These are phyloP conservation scores for Mimosa bimucronata DNA, from an alignment of 306 rosid genomes.

Conservation along the genomic window DNA sequence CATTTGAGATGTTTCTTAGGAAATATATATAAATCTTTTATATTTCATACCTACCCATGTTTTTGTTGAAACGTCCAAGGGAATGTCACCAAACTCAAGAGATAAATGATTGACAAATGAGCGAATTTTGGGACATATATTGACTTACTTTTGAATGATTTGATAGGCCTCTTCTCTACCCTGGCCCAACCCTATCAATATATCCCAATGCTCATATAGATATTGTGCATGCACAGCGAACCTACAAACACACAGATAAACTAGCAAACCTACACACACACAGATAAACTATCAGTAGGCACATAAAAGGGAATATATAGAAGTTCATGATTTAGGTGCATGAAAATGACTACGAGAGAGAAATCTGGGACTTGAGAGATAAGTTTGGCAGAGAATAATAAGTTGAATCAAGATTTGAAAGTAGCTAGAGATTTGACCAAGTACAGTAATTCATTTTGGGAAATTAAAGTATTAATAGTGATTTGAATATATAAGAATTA, in stretches of 20 bases:
- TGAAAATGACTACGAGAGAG: constrained; percentile 33
- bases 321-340: constrained; percentile 41
- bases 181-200: constrained; percentile 30
- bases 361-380: neutral
- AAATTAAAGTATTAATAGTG: constrained; percentile 25
- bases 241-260: neutral
- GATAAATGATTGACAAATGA: constrained; percentile 20
- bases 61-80: constrained; percentile 23
- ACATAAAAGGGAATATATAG: constrained; percentile 10
- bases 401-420: constrained; percentile 36
- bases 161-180: constrained; percentile 30
- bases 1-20: constrained; percentile 1
- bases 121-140: constrained; percentile 16
- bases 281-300: neutral
- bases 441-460: constrained; percentile 18
- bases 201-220: neutral
- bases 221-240: neutral
- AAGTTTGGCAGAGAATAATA: constrained; percentile 39
- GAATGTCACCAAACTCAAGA: constrained; percentile 30
- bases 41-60: neutral
- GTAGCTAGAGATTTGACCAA: neutral
- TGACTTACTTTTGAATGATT: constrained; percentile 33
- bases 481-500: constrained; percentile 31
- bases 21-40: neutral
- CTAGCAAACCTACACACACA: neutral